These are phyloP conservation scores for Amniculicola lignicola DNA, from an alignment of 495 filamentous ascomycete genomes.

Conservation along the genomic window DNA sequence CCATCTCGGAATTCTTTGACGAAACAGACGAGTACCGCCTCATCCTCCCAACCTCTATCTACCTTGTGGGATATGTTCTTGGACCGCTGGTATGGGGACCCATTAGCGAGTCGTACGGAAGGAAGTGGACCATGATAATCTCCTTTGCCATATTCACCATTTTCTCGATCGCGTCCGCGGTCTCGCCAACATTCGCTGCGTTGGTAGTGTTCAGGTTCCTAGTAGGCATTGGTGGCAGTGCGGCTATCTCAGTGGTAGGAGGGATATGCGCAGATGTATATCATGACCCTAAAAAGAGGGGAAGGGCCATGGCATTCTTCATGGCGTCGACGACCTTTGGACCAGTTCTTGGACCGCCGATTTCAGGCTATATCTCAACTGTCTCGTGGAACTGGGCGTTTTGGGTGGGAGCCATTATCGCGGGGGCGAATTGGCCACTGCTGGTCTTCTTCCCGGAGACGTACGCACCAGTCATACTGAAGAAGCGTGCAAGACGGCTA, in stretches of 20 bases:
- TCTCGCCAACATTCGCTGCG: slow-evolving; percentile 64
- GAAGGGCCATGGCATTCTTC: slow-evolving; percentile 68
- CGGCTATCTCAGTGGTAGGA: slow-evolving; percentile 67
- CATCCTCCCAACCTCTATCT: slow-evolving; percentile 74
- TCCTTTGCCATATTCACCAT: slow-evolving; percentile 63
- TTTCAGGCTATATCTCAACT: slow-evolving; percentile 39
- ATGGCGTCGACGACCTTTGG: slow-evolving; percentile 57
- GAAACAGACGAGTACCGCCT: slow-evolving; percentile 55
- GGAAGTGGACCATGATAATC: slow-evolving; percentile 58
- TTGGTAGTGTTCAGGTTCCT: slow-evolving; percentile 68
- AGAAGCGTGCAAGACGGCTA: slow-evolving; percentile 52
- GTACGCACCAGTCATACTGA: slow-evolving; percentile 58
- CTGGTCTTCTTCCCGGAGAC: slow-evolving; percentile 53
- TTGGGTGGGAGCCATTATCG: slow-evolving; percentile 52
- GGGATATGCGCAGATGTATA: slow-evolving; percentile 75
- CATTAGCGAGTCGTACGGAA: slow-evolving; percentile 66
- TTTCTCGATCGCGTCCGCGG: slow-evolving; percentile 65
- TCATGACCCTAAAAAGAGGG: slow-evolving; percentile 56
- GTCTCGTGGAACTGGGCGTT: slow-evolving; percentile 54
- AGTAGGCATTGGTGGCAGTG: slow-evolving; percentile 61
- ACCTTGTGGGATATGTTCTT: slow-evolving; percentile 66
- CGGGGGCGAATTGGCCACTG: slow-evolving; percentile 43
- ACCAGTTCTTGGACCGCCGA: slow-evolving; percentile 41
- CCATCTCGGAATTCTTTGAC: slow-evolving; percentile 56
- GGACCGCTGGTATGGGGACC: slow-evolving; percentile 67